Base-by-base conservation (phyloP, 1,139 yeast species). In the Hyphopichia pseudoburtonii region DNA sequence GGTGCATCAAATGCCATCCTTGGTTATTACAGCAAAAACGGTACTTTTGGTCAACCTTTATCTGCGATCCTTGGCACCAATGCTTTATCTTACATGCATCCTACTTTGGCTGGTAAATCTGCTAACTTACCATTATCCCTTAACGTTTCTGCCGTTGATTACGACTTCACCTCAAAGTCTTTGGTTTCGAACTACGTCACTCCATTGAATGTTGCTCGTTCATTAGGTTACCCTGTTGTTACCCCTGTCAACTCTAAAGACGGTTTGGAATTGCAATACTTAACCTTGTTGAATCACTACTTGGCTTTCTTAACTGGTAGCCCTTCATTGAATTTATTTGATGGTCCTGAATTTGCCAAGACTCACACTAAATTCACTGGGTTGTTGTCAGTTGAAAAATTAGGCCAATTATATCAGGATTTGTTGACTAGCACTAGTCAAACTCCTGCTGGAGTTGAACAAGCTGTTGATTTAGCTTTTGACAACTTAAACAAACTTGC, bases 1-100 rank as follows among this genome's bases (percentile, higher is more conserved):
- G 97, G 97, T 49, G 95, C 96, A 23, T 86, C 92, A 32, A 76
- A 80, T 47, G 78, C 87, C 29, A 71, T 92, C 36, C 68, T 86
- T 40, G 97, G 97, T 18, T 89, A 82, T 63, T 64, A 81, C 47
- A 51, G 62, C 35, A 59, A 50, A 34, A 66, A 69, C 33, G 70
- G 71, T 29, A 56, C 75, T 22, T 51, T 57, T 34, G 73, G 70
- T 28, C 65, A 56, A 40, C 73, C 62, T 3, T 49, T 70, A n/a
- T 58, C 76, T 14, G 82, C 85, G 25, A 60, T 90, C 32, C 74
- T 84, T 17, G 82, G 92, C 29, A 74, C 87, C 28, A 80, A 78
- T 48, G 81, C 90, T 14, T 69, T 89, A 56, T 70, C 76, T 24
- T 80, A 71, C 56, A 82, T 83, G 82, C 80, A 76, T 52, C 84